Evolutionary conservation across 108 stramenopile species (phyloP), one percentile per base, ranked within the genome.

Genomic region (Epithemia pelagica): DNA sequence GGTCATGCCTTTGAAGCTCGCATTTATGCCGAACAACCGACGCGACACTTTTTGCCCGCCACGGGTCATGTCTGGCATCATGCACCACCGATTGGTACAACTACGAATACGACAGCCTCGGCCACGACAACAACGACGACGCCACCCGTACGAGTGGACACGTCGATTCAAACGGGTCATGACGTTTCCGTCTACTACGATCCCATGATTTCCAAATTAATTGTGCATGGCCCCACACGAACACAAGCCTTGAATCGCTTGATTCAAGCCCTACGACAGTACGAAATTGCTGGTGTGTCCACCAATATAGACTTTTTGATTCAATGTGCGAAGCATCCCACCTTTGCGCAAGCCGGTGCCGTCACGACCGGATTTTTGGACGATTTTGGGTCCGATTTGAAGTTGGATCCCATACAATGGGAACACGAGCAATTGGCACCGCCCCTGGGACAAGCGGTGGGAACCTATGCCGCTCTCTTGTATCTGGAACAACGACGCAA

Each of bases 141-240:
- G 57, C 15, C 15, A 7, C 27, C 15, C 26, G 82, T 96, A 68
- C 84, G 98, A 18, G 87, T 97, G 54, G 98, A 99, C 73, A 76
- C 94, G 1, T 96, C 95, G 21, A 91, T 97, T 52, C 78, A 82
- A 51, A 74, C 83, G 22, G 97, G 96, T 29, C 74, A 78, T n/a
- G 85, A 82, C 55, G 90, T 99, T 23, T 76, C 82, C 22, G 91
- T 96, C 54, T 84, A 86, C 70, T 99, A 99, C 71, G 98, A 99
- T 75, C 98, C 98, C 23, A 97, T 99, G 86, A 94, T 99, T 61
- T 88, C 91, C 75, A 99, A 99, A 77, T 72, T 98, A 51, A 84
- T 96, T 71, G 84, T 92, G 2, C 82, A 85, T 73, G 79, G 70
- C 15, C 32, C 62, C 27, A 66, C 78, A 59, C 74, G 89, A 18